phyloP scores from a whole-genome alignment of 1,284 basidiomycete species.

The Cutaneotrichosporon sp. region DNA sequence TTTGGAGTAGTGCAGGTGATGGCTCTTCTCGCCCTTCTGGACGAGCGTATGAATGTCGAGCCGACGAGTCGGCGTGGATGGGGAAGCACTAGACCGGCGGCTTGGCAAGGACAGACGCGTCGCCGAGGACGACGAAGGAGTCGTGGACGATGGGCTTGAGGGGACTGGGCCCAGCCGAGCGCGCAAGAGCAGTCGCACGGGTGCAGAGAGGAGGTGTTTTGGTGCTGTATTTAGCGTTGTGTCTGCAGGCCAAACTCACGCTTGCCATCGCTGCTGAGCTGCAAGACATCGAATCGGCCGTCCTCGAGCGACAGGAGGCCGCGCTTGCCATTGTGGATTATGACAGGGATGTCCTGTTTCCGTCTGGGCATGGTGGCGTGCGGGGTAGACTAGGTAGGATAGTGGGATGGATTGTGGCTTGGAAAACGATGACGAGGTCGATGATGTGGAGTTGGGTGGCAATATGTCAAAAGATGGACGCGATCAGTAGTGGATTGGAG shows the following conservation, averaged over 20 bases:
- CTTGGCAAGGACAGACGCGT: no score
- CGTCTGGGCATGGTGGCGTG: not conserved
- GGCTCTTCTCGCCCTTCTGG: constrained; percentile 19
- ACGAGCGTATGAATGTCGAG: constrained; percentile 36
- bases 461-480: no score
- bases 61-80: constrained; percentile 19
- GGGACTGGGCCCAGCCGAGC: constrained; percentile 21
- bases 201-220: constrained; percentile 34
- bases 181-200: constrained; percentile 32
- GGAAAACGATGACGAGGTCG: no score
- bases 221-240: constrained; percentile 35
- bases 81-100: no score
- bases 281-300: constrained; percentile 37
- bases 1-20: constrained; percentile 30
- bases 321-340: constrained; percentile 41
- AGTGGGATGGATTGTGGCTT: no score
- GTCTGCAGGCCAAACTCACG: constrained; percentile 28
- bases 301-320: constrained; percentile 42
- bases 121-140: not conserved
- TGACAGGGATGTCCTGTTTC: constrained; percentile 36
- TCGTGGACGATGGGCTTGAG: not conserved
- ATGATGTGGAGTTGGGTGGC: no score
- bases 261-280: constrained; percentile 40
- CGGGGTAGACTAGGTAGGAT: not conserved
- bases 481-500: no score